Evolutionary conservation across 495 filamentous ascomycete genomes (phyloP).

Genomic region (Cladorrhinum samala): DNA sequence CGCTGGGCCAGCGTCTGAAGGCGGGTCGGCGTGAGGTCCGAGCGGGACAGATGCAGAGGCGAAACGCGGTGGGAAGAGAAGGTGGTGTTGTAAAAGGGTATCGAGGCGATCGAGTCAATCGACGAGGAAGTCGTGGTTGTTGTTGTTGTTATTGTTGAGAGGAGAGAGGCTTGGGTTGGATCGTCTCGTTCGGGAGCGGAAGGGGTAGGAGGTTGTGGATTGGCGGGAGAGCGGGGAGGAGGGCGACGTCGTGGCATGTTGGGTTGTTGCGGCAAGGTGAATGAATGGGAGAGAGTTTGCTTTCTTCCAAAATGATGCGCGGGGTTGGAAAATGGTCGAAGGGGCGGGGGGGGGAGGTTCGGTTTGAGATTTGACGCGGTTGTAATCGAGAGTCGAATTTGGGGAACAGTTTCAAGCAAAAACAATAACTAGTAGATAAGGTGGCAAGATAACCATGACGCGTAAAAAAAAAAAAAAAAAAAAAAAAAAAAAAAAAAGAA

Average conservation of each 20-base stretch:
- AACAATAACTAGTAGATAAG: no score
- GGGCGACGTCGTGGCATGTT: neutral
- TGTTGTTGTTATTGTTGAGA: neutral
- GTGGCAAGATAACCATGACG: no score
- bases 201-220: neutral
- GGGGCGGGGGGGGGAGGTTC: no score
- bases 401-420: no score
- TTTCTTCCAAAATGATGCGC: no score
- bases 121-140: neutral
- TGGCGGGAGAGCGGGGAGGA: neutral
- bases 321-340: no score
- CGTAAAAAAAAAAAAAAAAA: no score
- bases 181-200: neutral
- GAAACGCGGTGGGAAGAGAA: conserved; percentile 44
- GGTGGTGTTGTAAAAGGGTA: conserved; percentile 43
- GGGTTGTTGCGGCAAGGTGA: no score
- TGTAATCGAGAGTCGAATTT: no score
- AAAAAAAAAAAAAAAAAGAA: no score
- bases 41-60: conserved; percentile 28
- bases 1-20: conserved; percentile 32
- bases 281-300: no score
- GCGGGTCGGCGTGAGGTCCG: conserved; percentile 14
- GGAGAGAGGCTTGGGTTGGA: neutral
- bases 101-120: neutral
- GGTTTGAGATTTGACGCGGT: no score